A percentile compares a stretch with the other conserved stretches of the same genome.
phyloP scores from a whole-genome alignment of 2,329 filamentous ascomycete genomes.

The Penicillium sp. region DNA sequence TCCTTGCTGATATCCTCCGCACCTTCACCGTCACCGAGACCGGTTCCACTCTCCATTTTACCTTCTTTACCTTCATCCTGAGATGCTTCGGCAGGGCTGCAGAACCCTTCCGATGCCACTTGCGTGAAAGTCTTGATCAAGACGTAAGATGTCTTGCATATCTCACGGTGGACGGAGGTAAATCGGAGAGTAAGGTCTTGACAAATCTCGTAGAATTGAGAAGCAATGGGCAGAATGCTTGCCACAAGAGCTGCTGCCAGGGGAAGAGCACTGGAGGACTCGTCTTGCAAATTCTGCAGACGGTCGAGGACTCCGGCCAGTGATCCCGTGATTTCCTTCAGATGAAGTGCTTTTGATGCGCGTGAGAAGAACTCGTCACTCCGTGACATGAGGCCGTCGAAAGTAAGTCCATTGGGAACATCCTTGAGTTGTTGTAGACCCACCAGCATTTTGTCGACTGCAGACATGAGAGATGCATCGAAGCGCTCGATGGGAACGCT shows the following conservation, averaged over 20 bases:
- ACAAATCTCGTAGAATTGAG: conserved; percentile 63
- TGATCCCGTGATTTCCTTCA: conserved; percentile 48
- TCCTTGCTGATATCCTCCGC: conserved; percentile 98
- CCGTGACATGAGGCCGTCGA: conserved; percentile 57
- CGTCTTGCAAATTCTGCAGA: conserved; percentile 43
- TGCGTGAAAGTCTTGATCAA: conserved; percentile 72
- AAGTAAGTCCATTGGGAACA: conserved; percentile 55
- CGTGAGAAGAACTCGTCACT: conserved; percentile 49
- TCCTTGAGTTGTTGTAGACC: conserved; percentile 63
- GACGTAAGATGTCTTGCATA: conserved; percentile 67
- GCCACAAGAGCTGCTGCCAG: conserved; percentile 54
- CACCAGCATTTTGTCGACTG: conserved; percentile 72
- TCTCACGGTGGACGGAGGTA: conserved; percentile 60
- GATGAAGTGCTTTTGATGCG: conserved; percentile 55
- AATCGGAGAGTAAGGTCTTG: conserved; percentile 54
- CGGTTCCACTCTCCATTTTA: conserved; percentile 83
- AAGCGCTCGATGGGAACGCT: conserved; percentile 42
- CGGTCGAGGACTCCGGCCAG: conserved; percentile 42
- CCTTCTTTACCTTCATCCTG: conserved; percentile 64
- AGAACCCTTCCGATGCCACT: conserved; percentile 81
- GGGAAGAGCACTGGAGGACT: conserved; percentile 37
- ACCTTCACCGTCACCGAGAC: conserved; percentile 89
- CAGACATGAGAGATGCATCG: conserved; percentile 53
- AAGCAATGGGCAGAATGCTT: conserved; percentile 62
- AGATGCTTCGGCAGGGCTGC: conserved; percentile 76